These are phyloP conservation scores for Russula brevipes DNA, from an alignment of 768 basidiomycete genomes.

Conservation along the genomic window DNA sequence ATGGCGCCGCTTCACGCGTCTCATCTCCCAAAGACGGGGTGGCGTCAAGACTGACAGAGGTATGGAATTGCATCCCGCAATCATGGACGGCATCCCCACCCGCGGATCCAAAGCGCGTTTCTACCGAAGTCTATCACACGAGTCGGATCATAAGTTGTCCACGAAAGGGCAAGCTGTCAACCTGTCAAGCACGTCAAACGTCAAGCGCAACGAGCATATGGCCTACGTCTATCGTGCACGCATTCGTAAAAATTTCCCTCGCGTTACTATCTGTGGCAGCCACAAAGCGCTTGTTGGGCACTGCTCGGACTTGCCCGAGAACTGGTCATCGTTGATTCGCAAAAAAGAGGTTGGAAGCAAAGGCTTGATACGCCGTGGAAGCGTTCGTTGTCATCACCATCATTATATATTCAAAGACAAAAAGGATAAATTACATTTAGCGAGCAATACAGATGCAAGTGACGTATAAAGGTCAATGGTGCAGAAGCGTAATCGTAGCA, in stretches of 20 bases:
- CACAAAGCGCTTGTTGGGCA: neutral
- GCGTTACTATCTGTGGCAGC: neutral
- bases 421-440: constrained; percentile 13
- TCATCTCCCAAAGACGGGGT: neutral
- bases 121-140: constrained; percentile 3
- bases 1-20: neutral
- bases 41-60: constrained; percentile 6
- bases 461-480: neutral
- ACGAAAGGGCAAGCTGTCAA: neutral
- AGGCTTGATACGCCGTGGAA: neutral
- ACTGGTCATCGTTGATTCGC: neutral
- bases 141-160: constrained; percentile 9
- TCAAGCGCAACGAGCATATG: neutral
- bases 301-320: neutral
- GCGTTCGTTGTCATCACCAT: neutral
- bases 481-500: neutral
- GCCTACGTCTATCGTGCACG: neutral
- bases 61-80: constrained; percentile 1
- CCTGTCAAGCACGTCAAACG: constrained; percentile 9
- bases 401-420: neutral
- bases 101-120: constrained; percentile 11
- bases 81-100: neutral
- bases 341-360: neutral
- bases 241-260: neutral
- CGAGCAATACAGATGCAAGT: neutral